Evolutionary conservation across 495 filamentous ascomycete genomes (phyloP).

Genomic region (Beverwykella pulmonaria): DNA sequence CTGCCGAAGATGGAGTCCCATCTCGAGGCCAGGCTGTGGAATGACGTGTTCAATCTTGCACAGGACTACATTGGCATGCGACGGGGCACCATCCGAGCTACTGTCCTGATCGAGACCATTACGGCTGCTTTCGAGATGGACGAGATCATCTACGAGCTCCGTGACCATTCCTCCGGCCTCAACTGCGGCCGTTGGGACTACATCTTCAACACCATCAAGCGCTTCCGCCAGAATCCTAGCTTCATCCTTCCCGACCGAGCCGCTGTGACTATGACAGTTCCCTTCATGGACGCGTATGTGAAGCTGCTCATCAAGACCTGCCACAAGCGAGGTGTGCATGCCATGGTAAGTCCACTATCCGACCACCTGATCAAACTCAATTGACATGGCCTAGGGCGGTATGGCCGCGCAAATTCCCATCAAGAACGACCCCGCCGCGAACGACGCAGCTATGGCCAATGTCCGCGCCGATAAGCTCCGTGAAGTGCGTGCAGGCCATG

Average conservation of each 20-base stretch:
- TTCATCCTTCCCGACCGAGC: slow-evolving; percentile 93
- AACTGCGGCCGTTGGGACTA: slow-evolving; percentile 99
- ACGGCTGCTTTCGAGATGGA: slow-evolving; percentile 99
- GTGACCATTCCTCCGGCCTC: slow-evolving; percentile 92
- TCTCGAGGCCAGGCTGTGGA: slow-evolving; percentile 96
- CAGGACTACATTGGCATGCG: slow-evolving; percentile 91
- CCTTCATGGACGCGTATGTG: slow-evolving; percentile 98
- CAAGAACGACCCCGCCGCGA: slow-evolving; percentile 87
- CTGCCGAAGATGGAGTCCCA: slow-evolving; percentile 99
- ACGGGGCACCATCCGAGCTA: slow-evolving; percentile 91
- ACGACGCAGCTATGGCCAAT: slow-evolving; percentile 91
- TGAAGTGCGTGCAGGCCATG: slow-evolving; percentile 92
- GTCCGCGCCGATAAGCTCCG: slow-evolving; percentile 95
- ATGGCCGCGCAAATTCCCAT: slow-evolving; percentile 99
- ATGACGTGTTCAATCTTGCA: slow-evolving; percentile 95
- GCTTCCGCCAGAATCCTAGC: slow-evolving; percentile 90
- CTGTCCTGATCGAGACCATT: slow-evolving; percentile 98
- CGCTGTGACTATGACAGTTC: slow-evolving; percentile 94
- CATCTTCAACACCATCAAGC: slow-evolving; percentile 99
- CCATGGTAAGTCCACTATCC: slow-evolving; percentile 59
- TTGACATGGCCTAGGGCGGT: slow-evolving; percentile 57
- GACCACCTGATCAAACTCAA: too few relatives aligned
- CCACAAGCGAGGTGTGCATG: slow-evolving; percentile 91
- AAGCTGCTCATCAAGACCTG: slow-evolving; percentile 97
- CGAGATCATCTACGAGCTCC: slow-evolving; percentile 99